Conservation (phyloP, 495 filamentous ascomycete genomes). For the Rhizodiscina lignyota region DNA sequence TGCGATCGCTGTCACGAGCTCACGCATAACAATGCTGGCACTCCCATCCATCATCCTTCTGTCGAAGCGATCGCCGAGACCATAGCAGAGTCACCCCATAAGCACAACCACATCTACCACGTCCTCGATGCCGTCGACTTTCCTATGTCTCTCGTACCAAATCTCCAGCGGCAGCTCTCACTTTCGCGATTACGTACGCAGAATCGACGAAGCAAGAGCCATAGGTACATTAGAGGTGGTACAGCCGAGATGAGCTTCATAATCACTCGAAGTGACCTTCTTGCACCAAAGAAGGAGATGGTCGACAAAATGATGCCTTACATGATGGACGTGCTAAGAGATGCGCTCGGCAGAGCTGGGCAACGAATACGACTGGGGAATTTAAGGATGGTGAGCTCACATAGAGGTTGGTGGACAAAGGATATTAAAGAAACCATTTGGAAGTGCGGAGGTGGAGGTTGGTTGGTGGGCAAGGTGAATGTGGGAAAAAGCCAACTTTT, state of each 20-base stretch:
- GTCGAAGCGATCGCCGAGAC: constrained; percentile 62
- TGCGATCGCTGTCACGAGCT: constrained; percentile 82
- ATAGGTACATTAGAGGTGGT: constrained; percentile 37
- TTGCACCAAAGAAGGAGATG: constrained; percentile 64
- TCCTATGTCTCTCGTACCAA: constrained; percentile 71
- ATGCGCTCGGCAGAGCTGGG: constrained; percentile 43
- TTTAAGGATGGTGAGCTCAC: constrained; percentile 67
- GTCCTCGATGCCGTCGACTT: constrained; percentile 97
- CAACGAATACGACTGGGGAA: constrained; percentile 60
- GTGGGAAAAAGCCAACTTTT: constrained; percentile 93
- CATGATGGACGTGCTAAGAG: constrained; percentile 52
- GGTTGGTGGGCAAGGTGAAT: constrained; percentile 96
- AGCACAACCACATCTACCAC: constrained; percentile 85
- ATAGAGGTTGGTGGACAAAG: constrained; percentile 75
- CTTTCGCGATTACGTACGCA: constrained; percentile 49
- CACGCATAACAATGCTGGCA: constrained; percentile 51
- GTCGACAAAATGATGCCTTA: constrained; percentile 75
- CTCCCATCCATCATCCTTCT: constrained; percentile 58
- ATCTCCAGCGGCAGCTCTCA: constrained; percentile 39
- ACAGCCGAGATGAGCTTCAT: constrained; percentile 67
- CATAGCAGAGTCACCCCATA: constrained; percentile 72
- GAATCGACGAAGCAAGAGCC: constrained; percentile 53
- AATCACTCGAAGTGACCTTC: constrained; percentile 73
- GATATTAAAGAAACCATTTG: constrained; percentile 70
- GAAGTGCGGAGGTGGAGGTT: constrained; percentile 67